Base-by-base conservation (phyloP, 176 grass and related monocot species). In the Bonia amplexicaulis region DNA sequence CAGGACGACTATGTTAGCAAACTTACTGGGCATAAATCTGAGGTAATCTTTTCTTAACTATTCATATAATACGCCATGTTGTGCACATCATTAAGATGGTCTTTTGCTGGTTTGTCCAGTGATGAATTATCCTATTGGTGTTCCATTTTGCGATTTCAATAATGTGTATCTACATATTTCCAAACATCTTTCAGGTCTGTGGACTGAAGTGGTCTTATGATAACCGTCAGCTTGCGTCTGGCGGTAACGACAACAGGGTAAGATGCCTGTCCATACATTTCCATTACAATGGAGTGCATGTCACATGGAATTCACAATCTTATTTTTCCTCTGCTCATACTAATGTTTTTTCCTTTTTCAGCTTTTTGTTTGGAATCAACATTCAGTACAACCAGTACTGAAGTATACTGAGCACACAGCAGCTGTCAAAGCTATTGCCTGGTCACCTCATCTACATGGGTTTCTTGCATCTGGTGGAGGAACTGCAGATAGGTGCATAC, bases 351-450 rank as follows among this genome's bases (percentile, higher is more conserved):
- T 40, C 29, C 14, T 80, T 76, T 67, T 45, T 59, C 92, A 99
- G 97, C 91, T 99, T 70, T 96, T 94, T 88, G 93, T 99, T 48
- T 99, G 97, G 97, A 99, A 99, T 85, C 90, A 89, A 87, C 93
- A 99, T 89, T 99, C 97, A 69, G 59, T 71, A 52, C 84, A 96
- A 47, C 97, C 97, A 26, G 88, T 99, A 57, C 60, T 96, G 11
- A 99, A 94, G 84, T 99, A 96, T 85, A 91, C 69, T 12, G 93
- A 99, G 91, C 97, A 99, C 84, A 96, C 91, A 46, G 97, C 97
- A 84, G 97, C 97, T 83, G 97, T 99, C 66, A 99, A 99, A 84
- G 97, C 97, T 78, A 96, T 99, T 89, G 97, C 97, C 41, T 99
- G 97, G 97, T 99, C 97, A 23, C 97, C 97, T 74, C 97, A 99